phyloP scores from a whole-genome alignment of 2,329 filamentous ascomycete species.

The Cyphellophora europaea region DNA sequence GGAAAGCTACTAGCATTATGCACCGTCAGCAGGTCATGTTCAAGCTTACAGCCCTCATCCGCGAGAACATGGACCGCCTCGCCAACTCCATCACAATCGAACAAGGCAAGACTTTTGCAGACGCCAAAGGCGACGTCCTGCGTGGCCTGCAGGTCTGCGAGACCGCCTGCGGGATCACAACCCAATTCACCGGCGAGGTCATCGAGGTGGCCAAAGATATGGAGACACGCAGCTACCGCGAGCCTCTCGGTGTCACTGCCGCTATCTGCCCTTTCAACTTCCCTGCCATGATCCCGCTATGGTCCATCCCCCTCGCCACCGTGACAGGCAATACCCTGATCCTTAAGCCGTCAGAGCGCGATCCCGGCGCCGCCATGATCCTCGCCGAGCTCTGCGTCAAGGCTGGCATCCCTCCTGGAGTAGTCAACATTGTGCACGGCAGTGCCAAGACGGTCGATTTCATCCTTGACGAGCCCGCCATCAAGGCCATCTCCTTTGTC shows the following conservation, averaged over 20 bases:
- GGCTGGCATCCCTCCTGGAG: constrained; percentile 56
- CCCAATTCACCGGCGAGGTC: constrained; percentile 57
- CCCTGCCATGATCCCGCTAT: constrained; percentile 62
- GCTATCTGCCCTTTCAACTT: constrained; percentile 63
- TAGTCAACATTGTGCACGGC: constrained; percentile 60
- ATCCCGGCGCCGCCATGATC: constrained; percentile 58
- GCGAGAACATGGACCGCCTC: constrained; percentile 56
- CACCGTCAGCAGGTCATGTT: constrained; percentile 56
- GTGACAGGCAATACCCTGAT: constrained; percentile 57
- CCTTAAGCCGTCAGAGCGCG: constrained; percentile 58
- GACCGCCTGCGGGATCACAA: constrained; percentile 58
- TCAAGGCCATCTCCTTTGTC: constrained; percentile 62
- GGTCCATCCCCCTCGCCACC: constrained; percentile 56
- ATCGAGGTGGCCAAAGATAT: constrained; percentile 62
- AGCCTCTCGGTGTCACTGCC: constrained; percentile 55
- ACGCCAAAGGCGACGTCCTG: constrained; percentile 58
- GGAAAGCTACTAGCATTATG: constrained; percentile 52
- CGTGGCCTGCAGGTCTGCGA: constrained; percentile 59
- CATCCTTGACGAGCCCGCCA: constrained; percentile 57
- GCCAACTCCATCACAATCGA: constrained; percentile 58
- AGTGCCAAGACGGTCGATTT: constrained; percentile 58
- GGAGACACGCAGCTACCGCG: constrained; percentile 58
- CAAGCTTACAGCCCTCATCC: constrained; percentile 54
- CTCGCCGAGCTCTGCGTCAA: constrained; percentile 54
- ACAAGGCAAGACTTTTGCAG: constrained; percentile 60